A percentile compares a stretch with the other conserved stretches of the same genome.
phyloP scores from a whole-genome alignment of 2,329 filamentous ascomycete species.

The Penicillium fuscoglaucum region DNA sequence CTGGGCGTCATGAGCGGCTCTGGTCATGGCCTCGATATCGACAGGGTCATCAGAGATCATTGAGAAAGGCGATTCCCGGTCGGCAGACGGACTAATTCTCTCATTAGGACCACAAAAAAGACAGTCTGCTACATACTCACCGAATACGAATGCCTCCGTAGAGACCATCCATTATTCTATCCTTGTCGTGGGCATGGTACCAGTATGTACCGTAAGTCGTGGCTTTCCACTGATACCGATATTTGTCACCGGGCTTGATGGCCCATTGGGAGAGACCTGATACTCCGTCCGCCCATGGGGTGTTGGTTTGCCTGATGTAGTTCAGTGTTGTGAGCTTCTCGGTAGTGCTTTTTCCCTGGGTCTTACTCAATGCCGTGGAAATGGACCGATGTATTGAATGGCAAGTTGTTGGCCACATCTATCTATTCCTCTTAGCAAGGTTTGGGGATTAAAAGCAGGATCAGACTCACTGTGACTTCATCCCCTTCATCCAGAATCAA shows the following conservation, averaged over 20 bases:
- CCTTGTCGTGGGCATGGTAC: constrained; percentile 58
- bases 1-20: constrained; percentile 49
- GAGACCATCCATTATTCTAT: constrained; percentile 60
- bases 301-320: constrained; percentile 25
- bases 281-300: constrained; percentile 60
- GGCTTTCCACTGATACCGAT: constrained; percentile 55
- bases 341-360: not conserved
- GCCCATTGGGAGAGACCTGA: constrained; percentile 55
- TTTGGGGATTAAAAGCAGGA: not conserved
- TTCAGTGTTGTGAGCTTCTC: not conserved
- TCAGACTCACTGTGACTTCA: constrained; percentile 3
- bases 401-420: constrained; percentile 16
- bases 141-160: constrained; percentile 57
- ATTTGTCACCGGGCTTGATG: constrained; percentile 52
- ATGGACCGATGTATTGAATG: constrained; percentile 19
- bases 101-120: not conserved
- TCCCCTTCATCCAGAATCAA: constrained; percentile 17
- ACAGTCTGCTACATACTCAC: constrained; percentile 28
- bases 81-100: not conserved
- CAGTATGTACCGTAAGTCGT: constrained; percentile 58
- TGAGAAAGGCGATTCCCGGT: not conserved
- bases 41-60: constrained; percentile 45
- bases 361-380: constrained; percentile 21
- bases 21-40: constrained; percentile 46
- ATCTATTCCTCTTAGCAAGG: constrained; percentile 4